These are phyloP conservation scores for Aegilops tauschii DNA, from an alignment of 176 grass and related monocot species.

Conservation along the genomic window DNA sequence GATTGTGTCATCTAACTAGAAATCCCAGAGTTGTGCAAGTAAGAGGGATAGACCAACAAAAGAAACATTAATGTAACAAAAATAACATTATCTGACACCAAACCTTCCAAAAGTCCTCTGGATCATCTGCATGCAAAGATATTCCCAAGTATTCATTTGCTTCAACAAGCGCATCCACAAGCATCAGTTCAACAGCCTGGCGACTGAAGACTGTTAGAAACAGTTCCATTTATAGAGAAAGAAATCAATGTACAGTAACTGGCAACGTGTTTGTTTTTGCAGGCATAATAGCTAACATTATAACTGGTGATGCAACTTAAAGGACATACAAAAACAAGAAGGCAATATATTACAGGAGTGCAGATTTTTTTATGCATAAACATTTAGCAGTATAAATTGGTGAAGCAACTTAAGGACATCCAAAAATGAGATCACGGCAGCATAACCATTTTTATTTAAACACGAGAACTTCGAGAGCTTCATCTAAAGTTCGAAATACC, in stretches of 20 bases:
- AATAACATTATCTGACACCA: constrained; percentile 1
- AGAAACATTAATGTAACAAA: constrained; percentile 5
- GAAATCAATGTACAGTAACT: neutral
- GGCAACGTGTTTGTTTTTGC: neutral
- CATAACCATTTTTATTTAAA: neutral
- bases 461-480: neutral
- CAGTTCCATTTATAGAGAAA: neutral
- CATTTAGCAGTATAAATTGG: neutral
- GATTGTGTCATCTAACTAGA: constrained; percentile 90
- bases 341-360: neutral
- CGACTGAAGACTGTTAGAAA: constrained; percentile 30
- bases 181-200: constrained; percentile 92
- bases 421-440: neutral
- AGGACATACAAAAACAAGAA: neutral
- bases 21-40: neutral
- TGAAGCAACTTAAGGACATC: neutral
- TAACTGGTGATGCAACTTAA: neutral
- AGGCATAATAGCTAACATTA: neutral
- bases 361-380: neutral
- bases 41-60: neutral
- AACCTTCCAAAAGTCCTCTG: constrained; percentile 95
- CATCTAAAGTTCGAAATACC: neutral
- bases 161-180: constrained; percentile 74
- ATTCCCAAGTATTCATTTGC: constrained; percentile 82
- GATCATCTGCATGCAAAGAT: constrained; percentile 68